A percentile compares a stretch with the other conserved stretches of the same genome.
Conservation (phyloP, 495 filamentous ascomycete genomes). For the Penicillium goetzii region DNA sequence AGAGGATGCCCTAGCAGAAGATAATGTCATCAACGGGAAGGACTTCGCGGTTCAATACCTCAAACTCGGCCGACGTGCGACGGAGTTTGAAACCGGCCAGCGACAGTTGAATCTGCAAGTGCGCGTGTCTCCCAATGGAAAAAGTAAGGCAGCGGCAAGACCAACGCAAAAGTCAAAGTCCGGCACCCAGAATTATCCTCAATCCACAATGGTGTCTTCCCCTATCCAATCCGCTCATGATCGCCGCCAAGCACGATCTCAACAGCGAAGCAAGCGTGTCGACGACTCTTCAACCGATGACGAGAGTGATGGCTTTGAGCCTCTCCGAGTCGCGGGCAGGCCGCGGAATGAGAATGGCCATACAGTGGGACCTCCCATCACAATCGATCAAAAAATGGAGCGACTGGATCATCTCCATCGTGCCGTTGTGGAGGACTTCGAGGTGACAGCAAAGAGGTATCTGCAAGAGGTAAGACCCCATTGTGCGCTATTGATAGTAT, state of each 20-base stretch:
- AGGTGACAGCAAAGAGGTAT: slow-evolving; percentile 62
- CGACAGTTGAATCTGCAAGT: slow-evolving; percentile 62
- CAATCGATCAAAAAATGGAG: slow-evolving; percentile 64
- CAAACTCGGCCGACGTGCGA: slow-evolving; percentile 55
- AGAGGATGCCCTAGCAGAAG: slow-evolving; percentile 63
- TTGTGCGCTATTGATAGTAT: background rate
- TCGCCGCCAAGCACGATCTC: slow-evolving; percentile 44
- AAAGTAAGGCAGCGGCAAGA: slow-evolving; percentile 35
- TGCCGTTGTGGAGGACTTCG: slow-evolving; percentile 68
- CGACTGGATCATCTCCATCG: slow-evolving; percentile 63
- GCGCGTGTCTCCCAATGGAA: slow-evolving; percentile 55
- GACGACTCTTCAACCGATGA: slow-evolving; percentile 52
- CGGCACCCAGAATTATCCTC: slow-evolving; percentile 43
- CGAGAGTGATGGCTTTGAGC: slow-evolving; percentile 67
- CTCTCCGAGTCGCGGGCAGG: slow-evolving; percentile 49
- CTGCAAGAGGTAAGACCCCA: slow-evolving; percentile 56
- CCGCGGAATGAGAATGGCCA: slow-evolving; percentile 40
- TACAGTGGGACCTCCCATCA: slow-evolving; percentile 71
- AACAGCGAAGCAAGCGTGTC: slow-evolving; percentile 29
- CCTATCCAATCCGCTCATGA: slow-evolving; percentile 64
- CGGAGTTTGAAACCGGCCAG: slow-evolving; percentile 54
- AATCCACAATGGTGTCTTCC: slow-evolving; percentile 86
- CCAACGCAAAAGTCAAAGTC: slow-evolving; percentile 25
- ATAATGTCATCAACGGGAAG: slow-evolving; percentile 60
- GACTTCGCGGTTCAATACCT: slow-evolving; percentile 66